Evolutionary conservation across 352 stramenopile species (phyloP).

Genomic region (Globisporangium uncinulatum): DNA sequence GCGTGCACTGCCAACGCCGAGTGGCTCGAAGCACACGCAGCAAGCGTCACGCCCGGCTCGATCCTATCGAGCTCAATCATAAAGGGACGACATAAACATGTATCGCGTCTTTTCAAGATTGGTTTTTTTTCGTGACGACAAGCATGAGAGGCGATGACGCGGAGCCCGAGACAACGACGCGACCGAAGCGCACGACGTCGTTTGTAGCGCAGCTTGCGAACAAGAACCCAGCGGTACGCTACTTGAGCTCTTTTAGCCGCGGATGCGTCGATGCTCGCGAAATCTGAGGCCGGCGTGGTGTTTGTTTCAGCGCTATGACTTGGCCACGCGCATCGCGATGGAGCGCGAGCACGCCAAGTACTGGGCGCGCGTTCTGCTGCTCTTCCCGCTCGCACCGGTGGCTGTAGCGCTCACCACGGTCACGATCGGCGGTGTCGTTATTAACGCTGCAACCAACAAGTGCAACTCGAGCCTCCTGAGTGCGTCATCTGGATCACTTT

Average conservation of each 20-base stretch:
- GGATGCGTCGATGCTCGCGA: neutral
- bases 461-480: conserved; percentile 66
- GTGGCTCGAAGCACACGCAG: no score
- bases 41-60: no score
- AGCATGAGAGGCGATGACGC: neutral
- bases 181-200: conserved; percentile 62
- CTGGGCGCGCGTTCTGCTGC: conserved; percentile 52
- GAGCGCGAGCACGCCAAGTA: conserved; percentile 71
- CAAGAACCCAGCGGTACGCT: conserved; percentile 24
- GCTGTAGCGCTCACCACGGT: conserved; percentile 53
- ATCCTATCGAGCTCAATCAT: no score
- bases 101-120: no score
- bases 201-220: conserved; percentile 40
- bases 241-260: neutral
- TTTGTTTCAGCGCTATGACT: conserved; percentile 39
- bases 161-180: conserved; percentile 20
- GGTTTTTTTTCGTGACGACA: no score
- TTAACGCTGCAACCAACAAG: conserved; percentile 57
- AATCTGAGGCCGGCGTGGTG: neutral
- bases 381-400: conserved; percentile 63
- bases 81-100: no score
- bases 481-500: conserved; percentile 17
- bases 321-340: conserved; percentile 39
- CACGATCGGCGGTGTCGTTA: conserved; percentile 56
- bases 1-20: no score